Base-by-base conservation (phyloP, 768 basidiomycete genomes). In the Chalciporus piperatus region DNA sequence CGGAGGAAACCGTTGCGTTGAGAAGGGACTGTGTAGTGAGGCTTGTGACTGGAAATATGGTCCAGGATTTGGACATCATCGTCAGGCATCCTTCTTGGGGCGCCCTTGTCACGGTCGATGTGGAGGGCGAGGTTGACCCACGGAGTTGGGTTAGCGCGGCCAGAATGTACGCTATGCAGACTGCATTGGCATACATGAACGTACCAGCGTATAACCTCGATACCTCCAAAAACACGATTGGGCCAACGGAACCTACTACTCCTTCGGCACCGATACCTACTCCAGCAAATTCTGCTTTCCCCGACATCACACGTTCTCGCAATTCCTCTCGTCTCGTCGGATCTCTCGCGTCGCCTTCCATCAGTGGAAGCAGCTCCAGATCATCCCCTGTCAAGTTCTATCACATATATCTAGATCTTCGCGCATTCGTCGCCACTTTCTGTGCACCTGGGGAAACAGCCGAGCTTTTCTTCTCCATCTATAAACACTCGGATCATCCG, bases 21-120 rank as follows among this genome's bases (percentile, higher is more conserved):
- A 79, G 92, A 50, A 79, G 84, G 47, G 92, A 94, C 52, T 94
- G 93, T 65, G 95, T 98, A 5, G 82, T 81, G 14, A 78, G 89
- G 50, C 81, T 98, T 6, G 94, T 96, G 39, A 81, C 80, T 42
- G 92, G 92, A 28, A 98, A 98, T 66, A 78, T 98, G 51, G 85
- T 89, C 3, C 96, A 98, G 65, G 90, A 88, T 7, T 72, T 98
- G 42, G 96, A 98, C 61, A 84, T 98, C 54, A 94, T 98, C 59
- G 95, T 98, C n/a, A 81, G 96, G 19, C 93, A 98, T 73, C 90
- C 95, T 25, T 84, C 82, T 2, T 92, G 89, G 80, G 96, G 96
- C 25, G 87, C 84, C 4, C 77, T 98, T 20, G 90, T 94, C 30
- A 87, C 86, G 3, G 88, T 93, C n/a, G 93, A 96, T 59, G 83